Conservation (phyloP, 2,329 filamentous ascomycete genomes). For the Exophiala spinifera region DNA sequence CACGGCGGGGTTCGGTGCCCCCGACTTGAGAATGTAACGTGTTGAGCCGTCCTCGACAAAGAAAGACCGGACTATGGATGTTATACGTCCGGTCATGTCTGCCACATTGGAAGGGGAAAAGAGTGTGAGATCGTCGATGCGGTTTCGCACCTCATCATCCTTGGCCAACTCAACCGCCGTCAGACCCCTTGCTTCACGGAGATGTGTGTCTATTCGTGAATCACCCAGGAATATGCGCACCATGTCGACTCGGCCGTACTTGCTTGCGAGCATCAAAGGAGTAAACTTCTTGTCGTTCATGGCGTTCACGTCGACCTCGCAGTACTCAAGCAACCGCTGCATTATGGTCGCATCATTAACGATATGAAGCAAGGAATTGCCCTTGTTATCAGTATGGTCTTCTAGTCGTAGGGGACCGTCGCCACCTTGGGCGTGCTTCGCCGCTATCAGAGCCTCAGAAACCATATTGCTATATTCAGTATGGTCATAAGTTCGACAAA, state of each 20-base stretch:
- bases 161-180: constrained; percentile 96
- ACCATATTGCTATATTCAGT: constrained; percentile 85
- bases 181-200: constrained; percentile 80
- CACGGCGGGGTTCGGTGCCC: constrained; percentile 63
- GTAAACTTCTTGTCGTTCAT: constrained; percentile 95
- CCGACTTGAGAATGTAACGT: constrained; percentile 89
- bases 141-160: constrained; percentile 93
- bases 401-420: constrained; percentile 80
- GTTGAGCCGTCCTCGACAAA: constrained; percentile 97
- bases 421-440: constrained; percentile 72
- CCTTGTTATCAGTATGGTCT: constrained; percentile 87
- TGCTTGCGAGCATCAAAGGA: constrained; percentile 95
- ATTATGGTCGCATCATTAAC: constrained; percentile 81
- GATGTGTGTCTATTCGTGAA: constrained; percentile 76
- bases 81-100: constrained; percentile 74
- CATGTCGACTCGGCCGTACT: constrained; percentile 93
- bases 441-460: constrained; percentile 70
- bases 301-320: constrained; percentile 94
- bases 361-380: constrained; percentile 94
- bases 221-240: constrained; percentile 85
- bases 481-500: constrained; percentile 95
- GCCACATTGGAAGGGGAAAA: constrained; percentile 57
- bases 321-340: constrained; percentile 70
- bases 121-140: constrained; percentile 88
- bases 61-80: constrained; percentile 89